Percentiles rank a stretch among this genome's conserved stretches.
Conservation (phyloP, 2,329 filamentous ascomycete genomes). For the Phaeosphaeriaceae sp. region DNA sequence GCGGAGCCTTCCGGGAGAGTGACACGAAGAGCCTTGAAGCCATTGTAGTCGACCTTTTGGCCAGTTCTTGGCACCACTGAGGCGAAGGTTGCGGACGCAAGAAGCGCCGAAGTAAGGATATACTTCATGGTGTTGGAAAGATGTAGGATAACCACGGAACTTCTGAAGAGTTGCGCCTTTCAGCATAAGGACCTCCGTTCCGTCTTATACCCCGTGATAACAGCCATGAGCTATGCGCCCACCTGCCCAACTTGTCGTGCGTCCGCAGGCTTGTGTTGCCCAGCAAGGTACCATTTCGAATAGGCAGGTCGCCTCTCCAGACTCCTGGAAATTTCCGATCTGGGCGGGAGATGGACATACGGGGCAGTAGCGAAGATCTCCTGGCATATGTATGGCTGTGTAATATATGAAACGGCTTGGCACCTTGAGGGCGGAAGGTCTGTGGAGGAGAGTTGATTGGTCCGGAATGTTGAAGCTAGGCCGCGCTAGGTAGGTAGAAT, state of each 20-base stretch:
- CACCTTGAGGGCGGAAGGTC: conserved; percentile 10
- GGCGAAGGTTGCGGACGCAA: conserved; percentile 31
- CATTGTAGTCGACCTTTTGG: conserved; percentile 45
- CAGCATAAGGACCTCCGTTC: background rate
- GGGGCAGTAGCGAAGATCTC: conserved; percentile 15
- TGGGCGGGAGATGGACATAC: conserved; percentile 30
- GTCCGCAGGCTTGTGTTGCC: conserved; percentile 9
- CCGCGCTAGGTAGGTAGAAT: conserved; percentile 21
- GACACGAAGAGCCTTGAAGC: conserved; percentile 46
- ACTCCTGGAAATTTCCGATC: conserved; percentile 15
- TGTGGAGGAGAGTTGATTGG: conserved; percentile 20
- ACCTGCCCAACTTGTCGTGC: conserved; percentile 31
- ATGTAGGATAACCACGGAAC: conserved; percentile 6
- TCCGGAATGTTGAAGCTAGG: conserved; percentile 16
- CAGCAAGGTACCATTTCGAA: conserved; percentile 20
- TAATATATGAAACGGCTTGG: conserved; percentile 39
- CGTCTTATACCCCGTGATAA: conserved; percentile 20
- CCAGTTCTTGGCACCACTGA: conserved; percentile 33
- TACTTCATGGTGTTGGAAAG: conserved; percentile 35
- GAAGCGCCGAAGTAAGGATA: conserved; percentile 33
- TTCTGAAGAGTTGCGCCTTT: conserved; percentile 4
- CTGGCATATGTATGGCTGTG: conserved; percentile 28
- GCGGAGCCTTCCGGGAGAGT: conserved; percentile 22
- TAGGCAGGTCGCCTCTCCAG: conserved; percentile 31
- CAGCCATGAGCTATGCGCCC: background rate